A percentile compares a stretch with the other conserved stretches of the same genome.
Evolutionary conservation across 2,329 filamentous ascomycete species (phyloP).

Genomic region (Fusarium concolor): DNA sequence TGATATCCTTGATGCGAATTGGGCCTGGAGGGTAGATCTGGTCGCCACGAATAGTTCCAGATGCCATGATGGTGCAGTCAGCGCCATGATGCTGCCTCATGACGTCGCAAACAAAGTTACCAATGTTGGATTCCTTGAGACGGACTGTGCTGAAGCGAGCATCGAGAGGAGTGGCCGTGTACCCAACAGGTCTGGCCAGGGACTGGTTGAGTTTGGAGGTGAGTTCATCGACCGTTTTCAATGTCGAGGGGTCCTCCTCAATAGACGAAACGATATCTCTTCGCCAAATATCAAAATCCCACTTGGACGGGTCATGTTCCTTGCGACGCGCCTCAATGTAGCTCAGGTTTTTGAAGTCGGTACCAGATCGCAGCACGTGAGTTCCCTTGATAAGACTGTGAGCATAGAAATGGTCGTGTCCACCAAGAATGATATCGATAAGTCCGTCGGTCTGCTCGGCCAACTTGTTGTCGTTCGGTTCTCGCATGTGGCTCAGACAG

Average conservation of each 20-base stretch:
- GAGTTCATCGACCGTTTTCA: constrained; percentile 73
- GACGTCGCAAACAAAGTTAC: constrained; percentile 91
- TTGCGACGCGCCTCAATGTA: constrained; percentile 82
- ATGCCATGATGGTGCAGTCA: constrained; percentile 86
- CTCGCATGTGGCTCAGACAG: constrained; percentile 85
- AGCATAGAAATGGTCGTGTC: constrained; percentile 90
- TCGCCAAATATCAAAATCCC: constrained; percentile 83
- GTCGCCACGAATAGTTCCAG: constrained; percentile 87
- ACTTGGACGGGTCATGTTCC: constrained; percentile 59
- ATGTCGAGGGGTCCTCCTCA: constrained; percentile 69
- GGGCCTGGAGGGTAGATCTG: constrained; percentile 88
- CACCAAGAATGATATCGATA: constrained; percentile 87
- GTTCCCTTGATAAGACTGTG: constrained; percentile 82
- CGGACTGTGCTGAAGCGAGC: constrained; percentile 87
- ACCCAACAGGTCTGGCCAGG: constrained; percentile 84
- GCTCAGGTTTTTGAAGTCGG: constrained; percentile 92
- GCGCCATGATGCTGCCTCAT: constrained; percentile 86
- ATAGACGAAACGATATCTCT: constrained; percentile 79
- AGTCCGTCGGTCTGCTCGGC: constrained; percentile 78
- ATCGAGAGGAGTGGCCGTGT: constrained; percentile 84
- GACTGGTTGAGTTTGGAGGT: constrained; percentile 80
- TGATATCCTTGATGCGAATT: constrained; percentile 81
- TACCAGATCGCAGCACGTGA: constrained; percentile 87
- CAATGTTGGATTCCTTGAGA: constrained; percentile 81
- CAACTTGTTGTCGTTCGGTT: constrained; percentile 90